A percentile compares a stretch with the other conserved stretches of the same genome.
Evolutionary conservation across 768 basidiomycete genomes (phyloP).

Genomic region (Rubroboletus satanas): DNA sequence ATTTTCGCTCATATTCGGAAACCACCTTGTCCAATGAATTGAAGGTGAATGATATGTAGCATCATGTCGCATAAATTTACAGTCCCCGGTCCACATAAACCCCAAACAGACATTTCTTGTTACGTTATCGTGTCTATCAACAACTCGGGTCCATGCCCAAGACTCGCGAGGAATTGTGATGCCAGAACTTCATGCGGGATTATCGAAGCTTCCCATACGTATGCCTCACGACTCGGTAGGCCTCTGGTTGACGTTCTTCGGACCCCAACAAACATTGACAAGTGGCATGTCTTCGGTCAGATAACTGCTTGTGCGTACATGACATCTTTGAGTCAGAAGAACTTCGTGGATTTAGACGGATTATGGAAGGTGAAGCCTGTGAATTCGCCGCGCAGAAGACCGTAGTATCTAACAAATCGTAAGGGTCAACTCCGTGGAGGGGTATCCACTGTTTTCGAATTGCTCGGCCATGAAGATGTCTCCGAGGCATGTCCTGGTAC

Average conservation of each 20-base stretch:
- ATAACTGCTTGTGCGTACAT: constrained; percentile 1
- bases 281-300: neutral
- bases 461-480: neutral
- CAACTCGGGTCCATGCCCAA: constrained; percentile 2
- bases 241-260: neutral
- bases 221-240: neutral
- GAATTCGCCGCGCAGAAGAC: neutral
- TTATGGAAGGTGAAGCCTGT: neutral
- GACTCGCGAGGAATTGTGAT: constrained; percentile 2
- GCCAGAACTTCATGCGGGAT: neutral
- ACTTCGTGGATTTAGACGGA: neutral
- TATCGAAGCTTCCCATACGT: neutral
- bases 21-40: neutral
- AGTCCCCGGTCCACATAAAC: neutral
- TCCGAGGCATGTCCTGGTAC: constrained; percentile 1
- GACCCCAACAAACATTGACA: neutral
- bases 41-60: neutral
- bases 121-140: constrained; percentile 14
- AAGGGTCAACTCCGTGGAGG: neutral
- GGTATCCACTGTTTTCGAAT: constrained; percentile 2
- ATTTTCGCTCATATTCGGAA: neutral
- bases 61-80: neutral
- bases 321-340: neutral
- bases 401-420: neutral
- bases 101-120: constrained; percentile 4